Conservation (phyloP, 73 alveolate genomes). For the Effrenium voratum region DNA sequence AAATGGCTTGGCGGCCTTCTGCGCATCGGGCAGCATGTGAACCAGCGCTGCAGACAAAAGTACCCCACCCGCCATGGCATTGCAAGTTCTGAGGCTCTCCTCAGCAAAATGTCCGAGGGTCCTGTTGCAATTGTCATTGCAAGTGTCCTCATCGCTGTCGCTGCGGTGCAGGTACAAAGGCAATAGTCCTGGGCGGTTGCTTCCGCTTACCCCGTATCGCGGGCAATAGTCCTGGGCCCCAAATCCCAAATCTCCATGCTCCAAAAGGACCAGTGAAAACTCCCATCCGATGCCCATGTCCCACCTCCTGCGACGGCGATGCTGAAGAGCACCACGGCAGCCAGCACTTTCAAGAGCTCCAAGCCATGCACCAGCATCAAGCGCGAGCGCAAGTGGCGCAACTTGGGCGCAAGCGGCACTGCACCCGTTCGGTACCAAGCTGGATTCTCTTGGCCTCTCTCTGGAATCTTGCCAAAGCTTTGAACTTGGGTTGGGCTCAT, state of each 20-base stretch:
- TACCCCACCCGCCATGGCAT: constrained; percentile 53
- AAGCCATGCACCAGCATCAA: background rate
- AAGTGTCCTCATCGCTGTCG: background rate
- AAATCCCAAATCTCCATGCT: background rate
- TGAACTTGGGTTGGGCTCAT: too few species aligned
- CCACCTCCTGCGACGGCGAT: background rate
- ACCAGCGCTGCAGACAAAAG: constrained; percentile 55
- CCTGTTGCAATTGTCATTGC: background rate
- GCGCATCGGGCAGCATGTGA: constrained; percentile 46
- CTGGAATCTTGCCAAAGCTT: too few species aligned
- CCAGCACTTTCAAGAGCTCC: background rate
- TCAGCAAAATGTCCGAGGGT: background rate
- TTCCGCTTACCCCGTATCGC: background rate
- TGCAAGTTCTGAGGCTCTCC: constrained; percentile 16
- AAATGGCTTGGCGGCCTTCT: background rate
- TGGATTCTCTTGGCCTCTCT: too few species aligned
- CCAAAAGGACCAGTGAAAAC: background rate
- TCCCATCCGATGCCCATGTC: background rate
- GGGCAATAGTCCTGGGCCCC: background rate
- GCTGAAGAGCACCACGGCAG: background rate
- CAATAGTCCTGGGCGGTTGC: background rate
- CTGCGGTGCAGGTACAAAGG: background rate
- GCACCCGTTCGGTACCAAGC: too few species aligned
- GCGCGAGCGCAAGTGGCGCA: too few species aligned
- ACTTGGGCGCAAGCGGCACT: too few species aligned